Evolutionary conservation across 2,329 filamentous ascomycete species (phyloP).

Genomic region (Fusarium irregulare): DNA sequence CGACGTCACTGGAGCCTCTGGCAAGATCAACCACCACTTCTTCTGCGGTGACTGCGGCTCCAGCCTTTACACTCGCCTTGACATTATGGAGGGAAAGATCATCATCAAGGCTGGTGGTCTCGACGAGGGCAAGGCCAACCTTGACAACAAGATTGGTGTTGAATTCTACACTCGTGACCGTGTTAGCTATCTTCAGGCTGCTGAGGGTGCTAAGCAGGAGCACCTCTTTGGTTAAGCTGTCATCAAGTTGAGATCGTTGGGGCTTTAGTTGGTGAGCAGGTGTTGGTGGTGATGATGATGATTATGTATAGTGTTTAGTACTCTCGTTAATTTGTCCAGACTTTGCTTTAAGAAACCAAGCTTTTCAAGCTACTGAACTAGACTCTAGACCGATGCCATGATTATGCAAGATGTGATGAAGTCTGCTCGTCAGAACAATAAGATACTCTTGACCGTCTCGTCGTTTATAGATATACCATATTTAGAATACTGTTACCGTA

Average conservation of each 20-base stretch:
- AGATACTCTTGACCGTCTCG: neutral
- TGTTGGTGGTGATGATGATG: neutral
- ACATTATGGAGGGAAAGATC: conserved; percentile 62
- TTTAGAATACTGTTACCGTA: neutral
- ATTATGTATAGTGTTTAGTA: neutral
- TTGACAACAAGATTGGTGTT: conserved; percentile 57
- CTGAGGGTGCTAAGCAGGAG: conserved; percentile 62
- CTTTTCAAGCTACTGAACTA: neutral
- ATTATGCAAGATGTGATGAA: neutral
- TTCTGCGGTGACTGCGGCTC: conserved; percentile 66
- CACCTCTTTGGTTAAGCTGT: conserved; percentile 40
- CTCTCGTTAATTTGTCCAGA: neutral
- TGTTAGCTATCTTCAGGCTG: conserved; percentile 55
- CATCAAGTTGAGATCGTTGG: neutral
- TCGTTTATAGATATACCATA: neutral
- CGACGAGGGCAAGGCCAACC: conserved; percentile 59
- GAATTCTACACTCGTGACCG: conserved; percentile 66
- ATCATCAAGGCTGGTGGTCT: conserved; percentile 64
- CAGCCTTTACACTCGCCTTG: conserved; percentile 62
- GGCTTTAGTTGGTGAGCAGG: neutral
- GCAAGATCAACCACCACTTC: conserved; percentile 66
- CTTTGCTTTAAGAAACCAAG: neutral
- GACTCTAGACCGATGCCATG: neutral
- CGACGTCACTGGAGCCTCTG: conserved; percentile 60
- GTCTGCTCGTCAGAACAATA: neutral